phyloP scores from a whole-genome alignment of 768 basidiomycete species.

The Suillus placidus region DNA sequence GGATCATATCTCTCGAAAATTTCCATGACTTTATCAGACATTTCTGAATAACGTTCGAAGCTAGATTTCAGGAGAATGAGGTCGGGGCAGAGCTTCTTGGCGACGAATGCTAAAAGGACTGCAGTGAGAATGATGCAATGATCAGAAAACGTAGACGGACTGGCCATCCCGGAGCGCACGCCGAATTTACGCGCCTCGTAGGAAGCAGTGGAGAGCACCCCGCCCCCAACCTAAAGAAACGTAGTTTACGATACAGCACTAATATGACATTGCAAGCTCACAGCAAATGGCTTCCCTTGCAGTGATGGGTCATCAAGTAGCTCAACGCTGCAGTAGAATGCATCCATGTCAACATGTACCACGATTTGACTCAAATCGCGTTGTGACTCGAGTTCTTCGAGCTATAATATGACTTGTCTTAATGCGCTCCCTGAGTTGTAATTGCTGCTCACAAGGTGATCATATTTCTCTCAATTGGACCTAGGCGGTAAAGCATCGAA shows the following conservation, averaged over 20 bases:
- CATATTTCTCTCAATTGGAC: conserved; percentile 65
- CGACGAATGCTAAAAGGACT: conserved; percentile 70
- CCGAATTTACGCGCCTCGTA: conserved; percentile 92
- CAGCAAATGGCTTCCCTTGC: conserved; percentile 74
- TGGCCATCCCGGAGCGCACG: conserved; percentile 94
- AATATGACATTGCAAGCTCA: conserved; percentile 29
- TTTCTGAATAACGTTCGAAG: conserved; percentile 64
- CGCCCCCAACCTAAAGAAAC: conserved; percentile 65
- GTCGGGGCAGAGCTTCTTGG: conserved; percentile 91
- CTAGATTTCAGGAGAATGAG: conserved; percentile 69
- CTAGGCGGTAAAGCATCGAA: conserved; percentile 37
- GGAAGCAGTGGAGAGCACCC: conserved; percentile 86
- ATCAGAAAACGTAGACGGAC: conserved; percentile 40
- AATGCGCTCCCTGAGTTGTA: background rate
- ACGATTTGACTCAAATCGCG: conserved; percentile 83
- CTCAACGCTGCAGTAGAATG: conserved; percentile 86
- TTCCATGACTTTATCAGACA: conserved; percentile 71
- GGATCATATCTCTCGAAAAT: conserved; percentile 76
- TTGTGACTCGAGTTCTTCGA: conserved; percentile 70
- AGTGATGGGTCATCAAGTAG: conserved; percentile 64
- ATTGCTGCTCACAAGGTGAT: conserved; percentile 62
- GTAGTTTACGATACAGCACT: conserved; percentile 10
- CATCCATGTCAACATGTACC: conserved; percentile 96
- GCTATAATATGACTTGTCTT: conserved; percentile 30
- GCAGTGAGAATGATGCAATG: background rate